A percentile compares a stretch with the other conserved stretches of the same genome.
These are phyloP conservation scores for Phoma sp. DNA, from an alignment of 2,329 filamentous ascomycete genomes.

Conservation along the genomic window DNA sequence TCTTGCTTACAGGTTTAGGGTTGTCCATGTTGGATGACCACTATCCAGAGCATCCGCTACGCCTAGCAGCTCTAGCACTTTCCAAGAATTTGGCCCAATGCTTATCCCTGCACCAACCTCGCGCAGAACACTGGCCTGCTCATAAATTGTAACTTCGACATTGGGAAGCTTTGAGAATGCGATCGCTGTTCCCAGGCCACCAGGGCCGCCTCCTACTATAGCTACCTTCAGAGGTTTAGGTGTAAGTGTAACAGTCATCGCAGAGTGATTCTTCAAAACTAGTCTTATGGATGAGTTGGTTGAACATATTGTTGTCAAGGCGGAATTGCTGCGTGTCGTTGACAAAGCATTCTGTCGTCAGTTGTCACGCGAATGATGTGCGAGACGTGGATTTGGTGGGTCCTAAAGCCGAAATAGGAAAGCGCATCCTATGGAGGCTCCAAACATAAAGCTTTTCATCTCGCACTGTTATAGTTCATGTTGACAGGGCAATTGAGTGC, in stretches of 20 bases:
- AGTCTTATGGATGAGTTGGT: neutral
- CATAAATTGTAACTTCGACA: conserved; percentile 53
- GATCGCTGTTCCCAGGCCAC: conserved; percentile 54
- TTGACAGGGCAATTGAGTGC: too few relatives aligned
- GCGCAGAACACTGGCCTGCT: conserved; percentile 53
- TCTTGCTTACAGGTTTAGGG: conserved; percentile 39
- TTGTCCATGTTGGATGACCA: conserved; percentile 43
- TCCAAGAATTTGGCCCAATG: conserved; percentile 57
- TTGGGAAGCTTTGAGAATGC: conserved; percentile 52
- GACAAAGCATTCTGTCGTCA: conserved; percentile 23
- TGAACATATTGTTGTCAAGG: neutral
- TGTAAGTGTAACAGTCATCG: conserved; percentile 17
- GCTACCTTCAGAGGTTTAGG: conserved; percentile 32
- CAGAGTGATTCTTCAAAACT: neutral
- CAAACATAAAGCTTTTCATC: too few relatives aligned
- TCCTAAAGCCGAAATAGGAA: neutral
- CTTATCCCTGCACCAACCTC: conserved; percentile 59
- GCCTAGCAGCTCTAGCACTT: conserved; percentile 55
- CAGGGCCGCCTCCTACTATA: conserved; percentile 51
- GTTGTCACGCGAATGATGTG: conserved; percentile 23
- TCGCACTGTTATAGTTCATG: too few relatives aligned
- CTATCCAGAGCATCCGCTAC: conserved; percentile 42
- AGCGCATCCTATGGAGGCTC: neutral
- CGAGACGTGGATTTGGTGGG: conserved; percentile 2
- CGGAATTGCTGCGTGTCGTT: conserved; percentile 7